Evolutionary conservation across 345 rosid species (phyloP), one percentile per base, ranked within the genome.

Genomic region (Reutealis trisperma): DNA sequence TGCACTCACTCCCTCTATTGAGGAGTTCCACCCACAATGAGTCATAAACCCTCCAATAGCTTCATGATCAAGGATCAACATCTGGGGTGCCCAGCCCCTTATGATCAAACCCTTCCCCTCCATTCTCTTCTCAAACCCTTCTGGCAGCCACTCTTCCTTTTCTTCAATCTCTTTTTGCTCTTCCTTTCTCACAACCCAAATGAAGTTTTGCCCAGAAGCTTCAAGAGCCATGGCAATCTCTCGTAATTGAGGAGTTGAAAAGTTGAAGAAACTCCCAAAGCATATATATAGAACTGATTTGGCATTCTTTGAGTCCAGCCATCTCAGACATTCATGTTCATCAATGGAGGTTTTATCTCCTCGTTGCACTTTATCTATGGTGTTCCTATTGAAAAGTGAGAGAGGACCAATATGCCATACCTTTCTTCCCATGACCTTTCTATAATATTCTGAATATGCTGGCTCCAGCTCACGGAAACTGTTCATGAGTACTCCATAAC

Each of bases 1-100:
- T 8, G 84, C 82, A 52, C 81, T 57, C 1, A 83, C 71, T n/a
- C 82, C 85, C 66, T 88, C 91, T 2, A 86, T 61, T 49, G 79
- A 22, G 0, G 89, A 88, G 78, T 85, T 88, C 91, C 88, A 88
- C 59, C 91, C 90, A 21, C 90, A 89, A 16, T 87, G 90, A 4
- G 90, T 89, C 80, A 89, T 68, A 5, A 84, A 87, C 45, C 83
- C 87, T 34, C 88, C 87, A 2, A 74, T 55, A 3, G 89, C 86
- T 78, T 82, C 78, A 44, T 87, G 84, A 6, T 87, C 90, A 41
- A 88, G 87, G 37, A 88, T 85, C 64, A 77, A 13, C n/a, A 84
- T 74, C n/a, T 88, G 90, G 9, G 88, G 86, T 0, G 88, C 90
- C 90, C 90, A 85, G 60, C 86, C 87, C 15, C 70, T 49, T 22